A percentile compares a stretch with the other conserved stretches of the same genome.
Evolutionary conservation across 495 filamentous ascomycete genomes (phyloP).

Genomic region (Apodospora peruviana): DNA sequence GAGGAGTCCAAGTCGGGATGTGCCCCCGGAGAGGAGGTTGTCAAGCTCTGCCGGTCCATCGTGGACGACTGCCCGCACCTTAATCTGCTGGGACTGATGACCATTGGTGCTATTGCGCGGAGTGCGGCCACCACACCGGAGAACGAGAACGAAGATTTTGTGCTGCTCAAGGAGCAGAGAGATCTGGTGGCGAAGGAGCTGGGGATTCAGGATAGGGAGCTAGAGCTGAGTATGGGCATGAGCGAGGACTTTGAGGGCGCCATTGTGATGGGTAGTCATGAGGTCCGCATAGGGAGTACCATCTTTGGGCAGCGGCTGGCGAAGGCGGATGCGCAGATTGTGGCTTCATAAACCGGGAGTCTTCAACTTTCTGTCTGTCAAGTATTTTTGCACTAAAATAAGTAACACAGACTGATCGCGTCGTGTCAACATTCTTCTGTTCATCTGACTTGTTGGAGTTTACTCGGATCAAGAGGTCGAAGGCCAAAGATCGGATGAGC

Average conservation of each 20-base stretch:
- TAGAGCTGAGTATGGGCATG: slow-evolving; percentile 74
- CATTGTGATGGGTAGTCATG: slow-evolving; percentile 72
- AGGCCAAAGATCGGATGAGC: no score
- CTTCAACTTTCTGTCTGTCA: no score
- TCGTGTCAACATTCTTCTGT: no score
- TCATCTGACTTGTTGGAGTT: no score
- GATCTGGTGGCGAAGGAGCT: slow-evolving; percentile 53
- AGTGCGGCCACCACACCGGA: slow-evolving; percentile 64
- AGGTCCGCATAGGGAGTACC: slow-evolving; percentile 92
- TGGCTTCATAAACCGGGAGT: no score
- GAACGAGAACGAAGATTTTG: slow-evolving; percentile 87
- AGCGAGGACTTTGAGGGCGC: slow-evolving; percentile 92
- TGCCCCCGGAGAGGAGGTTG: slow-evolving; percentile 52
- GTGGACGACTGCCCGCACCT: slow-evolving; percentile 65
- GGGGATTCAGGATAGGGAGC: slow-evolving; percentile 24
- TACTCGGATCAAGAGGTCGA: no score
- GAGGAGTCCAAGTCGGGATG: slow-evolving; percentile 82
- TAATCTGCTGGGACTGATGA: slow-evolving; percentile 81
- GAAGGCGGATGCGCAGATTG: slow-evolving; percentile 63
- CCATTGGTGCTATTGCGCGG: slow-evolving; percentile 88
- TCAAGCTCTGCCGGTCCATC: slow-evolving; percentile 61
- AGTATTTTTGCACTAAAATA: no score
- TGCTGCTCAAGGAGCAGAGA: slow-evolving; percentile 58
- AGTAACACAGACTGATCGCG: no score
- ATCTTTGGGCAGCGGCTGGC: slow-evolving; percentile 81